Evolutionary conservation across 1,284 basidiomycete species (phyloP).

Genomic region (Microstroma glucosiphilum): DNA sequence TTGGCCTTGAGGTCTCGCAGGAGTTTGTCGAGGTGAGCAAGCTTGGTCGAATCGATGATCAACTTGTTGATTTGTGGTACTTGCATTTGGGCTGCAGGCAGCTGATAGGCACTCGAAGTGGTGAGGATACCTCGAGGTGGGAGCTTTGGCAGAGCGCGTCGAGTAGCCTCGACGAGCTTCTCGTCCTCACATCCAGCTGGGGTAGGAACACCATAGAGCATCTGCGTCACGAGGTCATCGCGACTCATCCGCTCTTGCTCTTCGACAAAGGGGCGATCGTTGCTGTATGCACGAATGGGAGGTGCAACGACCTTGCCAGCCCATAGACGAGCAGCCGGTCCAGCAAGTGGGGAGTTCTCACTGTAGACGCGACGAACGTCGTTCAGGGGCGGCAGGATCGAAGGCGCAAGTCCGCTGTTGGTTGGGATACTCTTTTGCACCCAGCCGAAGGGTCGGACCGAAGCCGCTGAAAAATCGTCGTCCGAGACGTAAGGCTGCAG

Average conservation of each 20-base stretch:
- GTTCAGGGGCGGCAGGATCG: conserved; percentile 52
- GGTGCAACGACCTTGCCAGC: conserved; percentile 78
- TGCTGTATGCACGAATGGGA: conserved; percentile 67
- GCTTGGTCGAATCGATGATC: conserved; percentile 93
- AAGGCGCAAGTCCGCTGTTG: background rate
- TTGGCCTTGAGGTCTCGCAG: conserved; percentile 86
- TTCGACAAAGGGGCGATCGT: conserved; percentile 73
- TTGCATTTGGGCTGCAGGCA: conserved; percentile 78
- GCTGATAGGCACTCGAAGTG: conserved; percentile 65
- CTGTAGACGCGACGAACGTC: conserved; percentile 64
- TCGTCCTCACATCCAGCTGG: conserved; percentile 62
- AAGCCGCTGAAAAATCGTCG: conserved; percentile 57
- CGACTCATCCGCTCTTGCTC: conserved; percentile 58
- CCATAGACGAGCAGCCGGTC: conserved; percentile 72
- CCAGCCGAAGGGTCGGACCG: conserved; percentile 48
- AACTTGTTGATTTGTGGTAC: conserved; percentile 92
- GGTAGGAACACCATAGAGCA: conserved; percentile 77
- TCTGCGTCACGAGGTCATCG: conserved; percentile 63
- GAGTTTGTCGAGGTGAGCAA: conserved; percentile 80
- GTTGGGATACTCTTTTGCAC: conserved; percentile 54
- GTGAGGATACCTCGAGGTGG: conserved; percentile 66
- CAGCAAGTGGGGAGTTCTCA: conserved; percentile 70
- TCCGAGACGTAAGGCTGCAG: conserved; percentile 54
- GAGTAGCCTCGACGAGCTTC: conserved; percentile 57
- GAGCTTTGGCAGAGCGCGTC: conserved; percentile 61